Percentiles rank a stretch among this genome's conserved stretches.
These are phyloP conservation scores for Croton laevigatus DNA, from an alignment of 441 rosid species.

Conservation along the genomic window DNA sequence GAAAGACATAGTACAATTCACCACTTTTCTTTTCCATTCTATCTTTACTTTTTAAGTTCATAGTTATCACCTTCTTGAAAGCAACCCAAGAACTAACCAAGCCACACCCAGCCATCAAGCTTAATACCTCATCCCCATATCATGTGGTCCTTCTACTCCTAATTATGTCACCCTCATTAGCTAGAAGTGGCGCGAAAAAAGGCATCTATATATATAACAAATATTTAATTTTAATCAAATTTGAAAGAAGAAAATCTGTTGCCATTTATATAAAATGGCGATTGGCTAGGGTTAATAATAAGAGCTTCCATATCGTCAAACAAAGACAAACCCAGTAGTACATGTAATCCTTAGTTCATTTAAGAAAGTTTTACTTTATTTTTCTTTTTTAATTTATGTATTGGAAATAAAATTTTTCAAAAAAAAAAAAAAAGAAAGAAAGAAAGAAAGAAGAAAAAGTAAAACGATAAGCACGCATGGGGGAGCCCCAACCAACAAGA, in stretches of 20 bases:
- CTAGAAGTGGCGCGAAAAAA: slow-evolving; percentile 47
- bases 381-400: too few species aligned
- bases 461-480: slow-evolving; percentile 15
- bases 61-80: slow-evolving; percentile 56
- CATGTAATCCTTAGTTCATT: too few species aligned
- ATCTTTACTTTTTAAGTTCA: slow-evolving; percentile 14
- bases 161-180: slow-evolving; percentile 32
- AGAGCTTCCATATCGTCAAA: too few species aligned
- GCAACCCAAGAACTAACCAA: slow-evolving; percentile 67
- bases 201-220: slow-evolving; percentile 79
- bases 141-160: slow-evolving; percentile 77
- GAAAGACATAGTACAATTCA: slow-evolving; percentile 13
- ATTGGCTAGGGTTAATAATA: too few species aligned
- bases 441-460: slow-evolving; percentile 18
- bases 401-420: too few species aligned
- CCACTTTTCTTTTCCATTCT: slow-evolving; percentile 8
- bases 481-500: not conserved
- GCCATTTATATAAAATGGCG: too few species aligned
- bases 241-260: too few species aligned
- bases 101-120: slow-evolving; percentile 10
- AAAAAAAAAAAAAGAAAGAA: not conserved
- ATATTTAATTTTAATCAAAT: too few species aligned
- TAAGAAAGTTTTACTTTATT: too few species aligned
- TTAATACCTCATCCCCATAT: slow-evolving; percentile 22
- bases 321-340: too few species aligned